Evolutionary conservation across 495 filamentous ascomycete species (phyloP).

Genomic region (Xylaria grammica): DNA sequence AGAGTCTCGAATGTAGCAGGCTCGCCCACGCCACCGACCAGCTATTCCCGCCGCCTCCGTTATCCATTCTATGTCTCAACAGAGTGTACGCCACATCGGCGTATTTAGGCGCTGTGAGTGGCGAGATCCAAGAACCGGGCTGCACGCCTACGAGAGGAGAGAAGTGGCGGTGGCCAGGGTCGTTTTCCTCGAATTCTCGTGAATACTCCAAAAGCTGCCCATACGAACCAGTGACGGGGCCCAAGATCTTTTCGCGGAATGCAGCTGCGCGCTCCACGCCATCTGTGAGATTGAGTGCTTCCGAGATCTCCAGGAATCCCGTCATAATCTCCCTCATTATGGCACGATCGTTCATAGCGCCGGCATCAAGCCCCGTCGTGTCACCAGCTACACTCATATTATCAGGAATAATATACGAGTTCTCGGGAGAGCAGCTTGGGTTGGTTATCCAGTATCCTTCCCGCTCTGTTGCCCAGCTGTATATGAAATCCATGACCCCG

Average conservation of each 20-base stretch:
- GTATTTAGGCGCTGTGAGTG: constrained; percentile 15
- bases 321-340: constrained; percentile 1
- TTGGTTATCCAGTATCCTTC: constrained; percentile 3
- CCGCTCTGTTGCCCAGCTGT: background rate
- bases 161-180: constrained; percentile 50
- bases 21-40: constrained; percentile 38
- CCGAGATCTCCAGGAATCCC: background rate
- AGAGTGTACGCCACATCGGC: constrained; percentile 13
- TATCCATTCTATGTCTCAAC: constrained; percentile 8
- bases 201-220: constrained; percentile 52
- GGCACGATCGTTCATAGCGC: background rate
- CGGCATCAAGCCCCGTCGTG: background rate
- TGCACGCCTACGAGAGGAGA: constrained; percentile 48
- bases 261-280: background rate
- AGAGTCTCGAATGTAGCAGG: constrained; percentile 48
- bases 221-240: background rate
- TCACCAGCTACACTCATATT: background rate
- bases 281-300: background rate
- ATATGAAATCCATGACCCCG: background rate
- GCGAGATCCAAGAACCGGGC: constrained; percentile 34
- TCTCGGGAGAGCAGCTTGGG: constrained; percentile 5
- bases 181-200: constrained; percentile 45
- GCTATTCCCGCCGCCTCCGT: constrained; percentile 38
- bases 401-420: background rate
- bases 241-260: background rate